Conservation (phyloP, 192 early-diverging fungal species). For the Neocallimastix lanati region DNA sequence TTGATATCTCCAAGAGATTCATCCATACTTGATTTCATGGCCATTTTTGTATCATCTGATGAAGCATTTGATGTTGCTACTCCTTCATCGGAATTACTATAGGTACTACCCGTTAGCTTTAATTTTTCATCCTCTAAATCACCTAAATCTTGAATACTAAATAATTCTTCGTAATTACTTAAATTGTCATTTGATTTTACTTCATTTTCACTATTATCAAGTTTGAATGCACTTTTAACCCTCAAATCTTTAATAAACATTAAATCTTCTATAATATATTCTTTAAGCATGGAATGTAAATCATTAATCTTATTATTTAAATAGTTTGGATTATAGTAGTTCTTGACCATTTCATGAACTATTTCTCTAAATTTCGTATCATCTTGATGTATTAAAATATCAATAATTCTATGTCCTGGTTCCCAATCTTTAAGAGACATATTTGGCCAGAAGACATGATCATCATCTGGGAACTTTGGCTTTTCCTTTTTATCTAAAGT, state of each 20-base stretch:
- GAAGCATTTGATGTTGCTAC: too few species aligned
- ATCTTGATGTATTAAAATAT: neutral
- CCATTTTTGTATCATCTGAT: too few species aligned
- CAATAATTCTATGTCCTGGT: neutral
- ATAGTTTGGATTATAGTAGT: neutral
- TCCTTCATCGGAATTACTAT: too few species aligned
- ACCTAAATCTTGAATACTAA: too few species aligned
- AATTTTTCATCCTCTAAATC: too few species aligned
- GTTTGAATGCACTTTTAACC: neutral
- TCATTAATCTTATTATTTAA: neutral
- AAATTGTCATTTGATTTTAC: too few species aligned
- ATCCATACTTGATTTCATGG: too few species aligned
- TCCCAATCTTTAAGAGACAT: neutral
- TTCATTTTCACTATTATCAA: too few species aligned
- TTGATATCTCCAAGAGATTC: neutral
- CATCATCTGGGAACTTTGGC: neutral
- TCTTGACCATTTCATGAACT: neutral
- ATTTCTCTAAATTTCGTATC: neutral
- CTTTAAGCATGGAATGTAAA: neutral
- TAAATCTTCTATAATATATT: neutral
- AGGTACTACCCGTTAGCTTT: too few species aligned
- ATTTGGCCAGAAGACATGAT: neutral
- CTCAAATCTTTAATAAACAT: neutral
- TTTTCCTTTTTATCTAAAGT: neutral
- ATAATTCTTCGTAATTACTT: too few species aligned